Evolutionary conservation across 2,329 filamentous ascomycete species (phyloP).

Genomic region (Trichoderma guizhouense): DNA sequence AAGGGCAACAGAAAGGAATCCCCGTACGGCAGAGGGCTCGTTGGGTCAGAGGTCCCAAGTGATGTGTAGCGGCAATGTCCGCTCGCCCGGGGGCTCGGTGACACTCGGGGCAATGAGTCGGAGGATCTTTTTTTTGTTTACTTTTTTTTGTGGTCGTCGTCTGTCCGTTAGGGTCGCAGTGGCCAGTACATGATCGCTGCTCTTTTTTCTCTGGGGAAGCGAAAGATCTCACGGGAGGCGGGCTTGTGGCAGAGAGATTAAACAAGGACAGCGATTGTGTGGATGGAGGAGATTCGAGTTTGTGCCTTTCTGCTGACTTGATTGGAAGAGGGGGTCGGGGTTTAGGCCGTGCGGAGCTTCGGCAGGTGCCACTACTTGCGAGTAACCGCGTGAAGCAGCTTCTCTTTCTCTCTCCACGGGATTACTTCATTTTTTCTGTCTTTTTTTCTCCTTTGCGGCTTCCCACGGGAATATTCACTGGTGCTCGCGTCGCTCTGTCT

Average conservation of each 20-base stretch:
- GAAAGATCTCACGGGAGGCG: neutral
- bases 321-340: constrained; percentile 15
- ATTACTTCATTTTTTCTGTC: neutral
- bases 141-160: neutral
- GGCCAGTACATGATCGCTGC: constrained; percentile 1
- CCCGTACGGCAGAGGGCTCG: neutral
- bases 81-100: constrained; percentile 14
- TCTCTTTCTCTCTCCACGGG: neutral
- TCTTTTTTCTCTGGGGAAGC: neutral
- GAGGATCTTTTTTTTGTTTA: neutral
- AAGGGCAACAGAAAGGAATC: neutral
- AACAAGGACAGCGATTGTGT: neutral
- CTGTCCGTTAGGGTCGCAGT: neutral
- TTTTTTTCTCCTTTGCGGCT: neutral
- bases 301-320: constrained; percentile 8
- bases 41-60: neutral
- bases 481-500: neutral
- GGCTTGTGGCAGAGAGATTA: constrained; percentile 1
- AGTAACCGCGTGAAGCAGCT: neutral
- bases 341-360: neutral
- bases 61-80: constrained; percentile 1
- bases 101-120: constrained; percentile 17
- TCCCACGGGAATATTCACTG: neutral
- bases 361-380: neutral
- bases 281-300: neutral